A percentile compares a stretch with the other conserved stretches of the same genome.
These are phyloP conservation scores for Punica granatum DNA, from an alignment of 345 rosid genomes.

Conservation along the genomic window DNA sequence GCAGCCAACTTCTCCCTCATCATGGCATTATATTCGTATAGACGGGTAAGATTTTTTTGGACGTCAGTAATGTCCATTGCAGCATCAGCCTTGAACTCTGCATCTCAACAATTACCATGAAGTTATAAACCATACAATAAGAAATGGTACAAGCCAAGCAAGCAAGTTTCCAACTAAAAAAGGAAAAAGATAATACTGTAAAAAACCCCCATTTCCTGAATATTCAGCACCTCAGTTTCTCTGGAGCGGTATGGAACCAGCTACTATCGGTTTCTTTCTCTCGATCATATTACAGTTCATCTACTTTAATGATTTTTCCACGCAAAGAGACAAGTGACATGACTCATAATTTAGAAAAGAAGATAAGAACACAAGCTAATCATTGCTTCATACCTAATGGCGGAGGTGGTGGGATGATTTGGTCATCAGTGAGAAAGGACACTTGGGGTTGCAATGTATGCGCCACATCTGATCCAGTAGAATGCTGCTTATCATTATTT, in stretches of 20 bases:
- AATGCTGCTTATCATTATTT: slow-evolving; percentile 5
- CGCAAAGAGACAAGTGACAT: too few species aligned
- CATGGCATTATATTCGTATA: slow-evolving; percentile 67
- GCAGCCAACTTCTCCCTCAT: slow-evolving; percentile 60
- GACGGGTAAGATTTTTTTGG: slow-evolving; percentile 43
- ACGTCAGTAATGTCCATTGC: slow-evolving; percentile 53
- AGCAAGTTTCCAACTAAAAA: neutral
- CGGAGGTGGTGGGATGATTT: slow-evolving; percentile 9
- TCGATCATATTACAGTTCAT: too few species aligned
- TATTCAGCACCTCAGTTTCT: too few species aligned
- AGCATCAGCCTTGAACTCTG: slow-evolving; percentile 56
- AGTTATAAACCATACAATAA: neutral
- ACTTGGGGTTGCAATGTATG: neutral
- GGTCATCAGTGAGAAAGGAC: neutral
- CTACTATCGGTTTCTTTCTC: too few species aligned
- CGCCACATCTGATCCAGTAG: neutral
- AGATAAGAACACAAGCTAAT: neutral
- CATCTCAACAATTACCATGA: slow-evolving; percentile 12
- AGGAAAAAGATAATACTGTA: neutral
- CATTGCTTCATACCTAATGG: slow-evolving; percentile 9
- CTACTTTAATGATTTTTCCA: too few species aligned
- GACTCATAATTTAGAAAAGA: neutral
- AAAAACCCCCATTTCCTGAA: too few species aligned
- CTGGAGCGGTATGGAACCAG: too few species aligned
- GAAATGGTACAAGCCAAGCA: neutral